phyloP scores from a whole-genome alignment of 495 filamentous ascomycete species.

The Penicillium egyptiacum region DNA sequence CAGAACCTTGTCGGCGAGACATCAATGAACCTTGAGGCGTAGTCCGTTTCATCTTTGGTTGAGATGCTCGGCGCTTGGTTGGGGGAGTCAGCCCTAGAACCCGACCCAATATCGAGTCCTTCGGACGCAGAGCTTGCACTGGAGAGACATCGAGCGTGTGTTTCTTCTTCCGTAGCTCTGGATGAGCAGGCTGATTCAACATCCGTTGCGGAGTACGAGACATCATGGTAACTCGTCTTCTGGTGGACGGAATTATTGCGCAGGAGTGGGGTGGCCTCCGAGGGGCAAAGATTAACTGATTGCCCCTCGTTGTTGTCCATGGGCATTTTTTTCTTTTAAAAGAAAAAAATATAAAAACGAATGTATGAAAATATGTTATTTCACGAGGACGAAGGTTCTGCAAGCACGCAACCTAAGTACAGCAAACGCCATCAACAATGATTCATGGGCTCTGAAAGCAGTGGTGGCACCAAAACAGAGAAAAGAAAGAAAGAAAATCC shows the following conservation, averaged over 20 bases:
- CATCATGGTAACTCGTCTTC: conserved; percentile 12
- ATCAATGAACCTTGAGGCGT: conserved; percentile 44
- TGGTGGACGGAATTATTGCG: conserved; percentile 10
- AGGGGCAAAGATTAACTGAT: conserved; percentile 3
- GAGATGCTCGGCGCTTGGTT: background rate
- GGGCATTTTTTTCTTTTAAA: background rate
- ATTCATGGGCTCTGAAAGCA: background rate
- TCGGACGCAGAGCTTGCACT: conserved; percentile 34
- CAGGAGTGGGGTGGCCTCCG: conserved; percentile 26
- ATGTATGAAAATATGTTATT: background rate
- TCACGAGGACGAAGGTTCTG: background rate
- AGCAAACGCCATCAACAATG: background rate
- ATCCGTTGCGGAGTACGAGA: conserved; percentile 12
- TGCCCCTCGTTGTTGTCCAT: background rate
- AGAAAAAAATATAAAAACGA: background rate
- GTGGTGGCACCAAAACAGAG: background rate
- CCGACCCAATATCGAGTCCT: conserved; percentile 33
- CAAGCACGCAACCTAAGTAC: conserved; percentile 1
- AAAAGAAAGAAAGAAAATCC: background rate
- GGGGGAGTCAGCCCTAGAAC: conserved; percentile 13
- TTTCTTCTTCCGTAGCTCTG: conserved; percentile 19
- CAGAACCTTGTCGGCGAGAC: conserved; percentile 51
- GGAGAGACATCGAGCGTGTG: conserved; percentile 22
- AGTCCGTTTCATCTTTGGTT: conserved; percentile 20
- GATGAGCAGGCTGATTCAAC: conserved; percentile 23